A percentile compares a stretch with the other conserved stretches of the same genome.
phyloP scores from a whole-genome alignment of 2,329 filamentous ascomycete genomes.

The Piedraia hortae region DNA sequence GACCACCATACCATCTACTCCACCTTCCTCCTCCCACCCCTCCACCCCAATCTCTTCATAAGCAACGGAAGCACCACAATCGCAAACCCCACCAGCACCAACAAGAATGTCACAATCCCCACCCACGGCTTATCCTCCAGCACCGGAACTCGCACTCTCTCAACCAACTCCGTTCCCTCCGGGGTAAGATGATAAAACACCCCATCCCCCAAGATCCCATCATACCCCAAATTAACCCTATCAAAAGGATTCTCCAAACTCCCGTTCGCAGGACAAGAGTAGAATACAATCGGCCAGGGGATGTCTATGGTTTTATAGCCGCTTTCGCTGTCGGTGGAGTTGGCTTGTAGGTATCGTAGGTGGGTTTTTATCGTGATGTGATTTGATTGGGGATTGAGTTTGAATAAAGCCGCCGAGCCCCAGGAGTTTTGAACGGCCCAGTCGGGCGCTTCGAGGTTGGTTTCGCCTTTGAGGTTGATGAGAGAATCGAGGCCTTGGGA shows the following conservation, averaged over 20 bases:
- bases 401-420: slow-evolving; percentile 54
- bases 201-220: slow-evolving; percentile 50
- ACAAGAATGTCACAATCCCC: no score
- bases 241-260: slow-evolving; percentile 62
- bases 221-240: slow-evolving; percentile 57
- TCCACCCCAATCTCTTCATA: no score
- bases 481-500: slow-evolving; percentile 52
- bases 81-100: no score
- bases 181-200: slow-evolving; percentile 48
- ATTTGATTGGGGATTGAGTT: slow-evolving; percentile 21
- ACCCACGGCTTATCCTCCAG: no score
- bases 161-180: no score
- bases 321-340: slow-evolving; percentile 6
- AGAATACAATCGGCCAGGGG: slow-evolving; percentile 66
- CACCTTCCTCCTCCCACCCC: no score
- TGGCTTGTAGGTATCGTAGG: slow-evolving; percentile 49
- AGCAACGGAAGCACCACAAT: no score
- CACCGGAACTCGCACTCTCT: no score
- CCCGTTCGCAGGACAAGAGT: slow-evolving; percentile 49
- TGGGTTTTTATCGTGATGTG: slow-evolving; percentile 48
- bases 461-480: slow-evolving; percentile 41
- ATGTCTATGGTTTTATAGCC: slow-evolving; percentile 17
- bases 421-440: slow-evolving; percentile 49
- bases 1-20: no score
- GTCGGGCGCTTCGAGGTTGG: slow-evolving; percentile 72